Evolutionary conservation across 805 yeast species (phyloP), one percentile per base, ranked within the genome.

Genomic region (Debaryomyces tyrocola): DNA sequence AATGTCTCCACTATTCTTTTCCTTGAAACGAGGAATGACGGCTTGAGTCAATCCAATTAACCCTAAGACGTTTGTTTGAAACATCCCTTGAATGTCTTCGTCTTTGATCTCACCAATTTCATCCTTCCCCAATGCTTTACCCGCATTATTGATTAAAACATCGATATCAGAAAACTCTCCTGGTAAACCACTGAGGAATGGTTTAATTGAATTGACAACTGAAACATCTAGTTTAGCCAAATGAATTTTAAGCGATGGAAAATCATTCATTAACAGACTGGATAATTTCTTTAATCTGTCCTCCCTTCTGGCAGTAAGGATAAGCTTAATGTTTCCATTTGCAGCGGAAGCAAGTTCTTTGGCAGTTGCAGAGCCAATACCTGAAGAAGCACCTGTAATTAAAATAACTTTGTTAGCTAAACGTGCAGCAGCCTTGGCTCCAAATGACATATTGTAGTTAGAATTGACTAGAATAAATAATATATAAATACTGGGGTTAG

Each of bases 281-380:
- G 67, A 60, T 45, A 69, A 57, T 4, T 44, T 49, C 10, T 47
- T 39, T 41, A 70, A 57, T 40, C 61, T 55, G 29, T 60, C 66
- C 43, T 59, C 62, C 54, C 75, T 61, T 52, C 75, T 63, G 8
- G 75, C 75, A 5, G 73, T 64, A 49, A 70, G 60, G 31, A 70
- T 59, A 47, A 70, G 60, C 50, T 55, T 66, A 48, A 69, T 60
- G 31, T 66, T 55, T 15, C 75, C 75, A 45, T 67, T 61, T 34
- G 73, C 60, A 17, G 74, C 73, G 7, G 59, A 48, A 3, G 75
- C 75, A 53, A 70, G 68, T 45, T 67, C 73, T 44, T 55, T 59
- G 5, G 73, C 74, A 4, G 72, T 66, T 24, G 75, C 74, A 37
- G 62, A 69, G n/a, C 75, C 75, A 47, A 70, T 70, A n/a, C 75